Conservation (phyloP, 352 stramenopile genomes). For the Elongisporangium undulatum region DNA sequence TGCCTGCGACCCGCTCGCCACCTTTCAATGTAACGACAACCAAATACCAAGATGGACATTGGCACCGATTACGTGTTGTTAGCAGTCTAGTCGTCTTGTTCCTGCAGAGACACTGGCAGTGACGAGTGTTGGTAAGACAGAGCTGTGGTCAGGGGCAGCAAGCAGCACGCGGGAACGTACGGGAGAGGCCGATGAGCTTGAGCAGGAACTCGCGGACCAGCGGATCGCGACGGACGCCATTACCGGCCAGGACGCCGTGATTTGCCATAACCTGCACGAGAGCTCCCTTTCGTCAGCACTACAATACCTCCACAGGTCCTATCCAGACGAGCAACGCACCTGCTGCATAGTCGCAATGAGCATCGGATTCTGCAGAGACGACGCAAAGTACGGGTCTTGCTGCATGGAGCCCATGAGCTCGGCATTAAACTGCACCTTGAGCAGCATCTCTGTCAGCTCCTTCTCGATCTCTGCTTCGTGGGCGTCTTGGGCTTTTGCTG, state of each 20-base stretch:
- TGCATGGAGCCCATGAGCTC: constrained; percentile 58
- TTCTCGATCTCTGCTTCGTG: constrained; percentile 8
- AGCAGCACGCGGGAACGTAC: constrained; percentile 18
- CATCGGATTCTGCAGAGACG: constrained; percentile 39
- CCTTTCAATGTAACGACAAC: constrained; percentile 15
- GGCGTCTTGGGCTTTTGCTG: not conserved
- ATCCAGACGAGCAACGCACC: constrained; percentile 15
- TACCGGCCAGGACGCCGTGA: constrained; percentile 10
- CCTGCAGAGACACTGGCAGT: not conserved
- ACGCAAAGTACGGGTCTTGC: constrained; percentile 47
- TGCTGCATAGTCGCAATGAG: constrained; percentile 63
- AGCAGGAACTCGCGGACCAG: constrained; percentile 54
- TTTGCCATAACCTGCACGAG: constrained; percentile 47
- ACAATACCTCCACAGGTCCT: not conserved
- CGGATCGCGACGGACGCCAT: constrained; percentile 9
- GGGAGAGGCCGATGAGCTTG: constrained; percentile 58
- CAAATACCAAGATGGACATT: constrained; percentile 3
- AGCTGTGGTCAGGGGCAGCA: not conserved
- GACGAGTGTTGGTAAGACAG: not conserved
- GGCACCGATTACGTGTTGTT: constrained; percentile 1
- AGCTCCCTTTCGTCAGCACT: constrained; percentile 1
- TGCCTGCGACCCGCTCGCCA: constrained; percentile 2
- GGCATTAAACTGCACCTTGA: constrained; percentile 38
- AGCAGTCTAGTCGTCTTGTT: not conserved
- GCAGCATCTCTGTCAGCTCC: constrained; percentile 38